phyloP scores from a whole-genome alignment of 1,284 basidiomycete genomes.

The Rhodotorula sp. region DNA sequence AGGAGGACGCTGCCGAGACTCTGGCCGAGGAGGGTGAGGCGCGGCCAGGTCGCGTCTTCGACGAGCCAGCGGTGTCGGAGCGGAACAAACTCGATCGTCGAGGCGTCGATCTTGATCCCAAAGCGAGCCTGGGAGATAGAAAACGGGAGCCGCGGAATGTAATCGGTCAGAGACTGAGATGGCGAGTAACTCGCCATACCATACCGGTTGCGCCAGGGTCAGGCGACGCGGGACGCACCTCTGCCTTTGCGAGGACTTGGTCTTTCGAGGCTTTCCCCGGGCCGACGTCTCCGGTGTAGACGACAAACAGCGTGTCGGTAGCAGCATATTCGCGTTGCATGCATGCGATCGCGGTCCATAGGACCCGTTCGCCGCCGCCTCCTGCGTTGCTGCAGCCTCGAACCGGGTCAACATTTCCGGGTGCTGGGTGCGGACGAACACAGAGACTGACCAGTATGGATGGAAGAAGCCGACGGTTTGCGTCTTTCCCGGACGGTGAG shows the following conservation, averaged over 20 bases:
- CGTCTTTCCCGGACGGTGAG: neutral
- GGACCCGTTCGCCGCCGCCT: slow-evolving; percentile 91
- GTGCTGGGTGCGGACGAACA: no score
- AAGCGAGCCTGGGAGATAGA: slow-evolving; percentile 65
- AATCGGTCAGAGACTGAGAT: neutral
- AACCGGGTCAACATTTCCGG: neutral
- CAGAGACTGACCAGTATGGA: slow-evolving; percentile 76
- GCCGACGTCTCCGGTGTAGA: slow-evolving; percentile 82
- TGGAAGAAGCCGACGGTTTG: slow-evolving; percentile 81
- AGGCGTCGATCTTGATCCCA: slow-evolving; percentile 68
- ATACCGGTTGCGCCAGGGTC: neutral
- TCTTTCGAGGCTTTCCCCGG: slow-evolving; percentile 64
- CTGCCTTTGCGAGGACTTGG: slow-evolving; percentile 76
- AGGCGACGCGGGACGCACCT: slow-evolving; percentile 55
- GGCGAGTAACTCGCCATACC: neutral
- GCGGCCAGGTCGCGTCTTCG: slow-evolving; percentile 78
- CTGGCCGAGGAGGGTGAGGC: slow-evolving; percentile 88
- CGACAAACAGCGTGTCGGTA: slow-evolving; percentile 67
- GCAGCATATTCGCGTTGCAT: slow-evolving; percentile 65
- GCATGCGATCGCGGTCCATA: slow-evolving; percentile 85
- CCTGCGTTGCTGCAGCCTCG: slow-evolving; percentile 77
- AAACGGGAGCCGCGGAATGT: neutral
- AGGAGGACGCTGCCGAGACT: slow-evolving; percentile 81
- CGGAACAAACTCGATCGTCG: slow-evolving; percentile 72
- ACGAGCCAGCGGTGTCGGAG: slow-evolving; percentile 69